Conservation (phyloP, 768 basidiomycete genomes). For the Porpolomopsis calyptriformis region DNA sequence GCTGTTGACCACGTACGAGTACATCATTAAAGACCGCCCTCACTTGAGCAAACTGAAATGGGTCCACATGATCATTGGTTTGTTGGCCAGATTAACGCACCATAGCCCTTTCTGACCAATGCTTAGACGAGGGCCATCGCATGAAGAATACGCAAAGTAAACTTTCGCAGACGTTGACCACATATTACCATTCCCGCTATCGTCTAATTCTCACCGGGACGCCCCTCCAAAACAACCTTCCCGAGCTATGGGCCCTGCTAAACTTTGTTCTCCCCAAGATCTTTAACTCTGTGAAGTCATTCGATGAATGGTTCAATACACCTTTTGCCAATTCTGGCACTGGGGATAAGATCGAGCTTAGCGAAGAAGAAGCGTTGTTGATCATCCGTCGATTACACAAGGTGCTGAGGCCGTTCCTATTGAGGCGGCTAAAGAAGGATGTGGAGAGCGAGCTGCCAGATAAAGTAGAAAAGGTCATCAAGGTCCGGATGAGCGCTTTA, state of each 20-base stretch:
- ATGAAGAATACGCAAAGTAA: slow-evolving; percentile 95
- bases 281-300: slow-evolving; percentile 98
- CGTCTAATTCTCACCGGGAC: slow-evolving; percentile 94
- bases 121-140: slow-evolving; percentile 84
- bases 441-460: slow-evolving; percentile 93
- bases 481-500: slow-evolving; percentile 86
- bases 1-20: slow-evolving; percentile 89
- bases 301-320: slow-evolving; percentile 99
- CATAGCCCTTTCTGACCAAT: not conserved
- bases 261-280: slow-evolving; percentile 93
- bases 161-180: slow-evolving; percentile 79
- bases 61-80: slow-evolving; percentile 96
- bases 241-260: slow-evolving; percentile 89
- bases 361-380: slow-evolving; percentile 98
- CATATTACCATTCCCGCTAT: slow-evolving; percentile 86
- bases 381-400: slow-evolving; percentile 96
- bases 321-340: slow-evolving; percentile 98
- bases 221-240: slow-evolving; percentile 93
- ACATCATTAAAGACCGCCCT: slow-evolving; percentile 96
- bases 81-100: slow-evolving; percentile 14
- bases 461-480: slow-evolving; percentile 97
- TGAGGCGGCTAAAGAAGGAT: slow-evolving; percentile 89
- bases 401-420: slow-evolving; percentile 88
- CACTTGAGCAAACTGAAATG: slow-evolving; percentile 84
- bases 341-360: slow-evolving; percentile 95